Evolutionary conservation across 2,329 filamentous ascomycete species (phyloP).

Genomic region (Talaromyces sp.): DNA sequence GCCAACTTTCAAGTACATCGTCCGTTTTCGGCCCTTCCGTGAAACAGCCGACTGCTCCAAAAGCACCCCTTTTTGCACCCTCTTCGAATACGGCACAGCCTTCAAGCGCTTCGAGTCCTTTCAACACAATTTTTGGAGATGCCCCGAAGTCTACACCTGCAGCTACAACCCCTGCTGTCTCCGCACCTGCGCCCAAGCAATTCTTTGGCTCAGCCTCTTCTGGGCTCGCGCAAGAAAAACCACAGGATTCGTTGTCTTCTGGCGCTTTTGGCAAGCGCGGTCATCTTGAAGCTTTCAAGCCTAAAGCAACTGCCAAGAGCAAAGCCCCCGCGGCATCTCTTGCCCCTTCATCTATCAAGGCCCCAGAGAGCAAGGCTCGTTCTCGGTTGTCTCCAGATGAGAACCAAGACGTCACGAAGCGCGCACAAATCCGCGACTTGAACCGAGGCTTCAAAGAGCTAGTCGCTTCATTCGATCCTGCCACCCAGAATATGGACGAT

Average conservation of each 20-base stretch:
- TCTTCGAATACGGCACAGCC: constrained; percentile 2
- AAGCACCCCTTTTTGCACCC: constrained; percentile 7
- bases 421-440: constrained; percentile 17
- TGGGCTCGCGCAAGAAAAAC: neutral
- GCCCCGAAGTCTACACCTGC: neutral
- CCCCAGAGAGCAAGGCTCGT: neutral
- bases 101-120: neutral
- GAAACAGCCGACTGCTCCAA: constrained; percentile 3
- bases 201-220: neutral
- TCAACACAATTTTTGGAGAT: neutral
- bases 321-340: neutral
- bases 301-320: neutral
- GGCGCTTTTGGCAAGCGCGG: neutral
- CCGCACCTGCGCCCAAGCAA: neutral
- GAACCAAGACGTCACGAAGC: neutral
- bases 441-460: constrained; percentile 30
- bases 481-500: constrained; percentile 28
- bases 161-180: neutral
- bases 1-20: neutral
- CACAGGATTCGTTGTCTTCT: neutral
- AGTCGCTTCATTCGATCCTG: constrained; percentile 25
- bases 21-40: neutral
- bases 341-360: neutral
- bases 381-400: neutral
- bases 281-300: neutral